Evolutionary conservation across 805 yeast genomes (phyloP).

Genomic region (Phaffomyces thermotolerans): DNA sequence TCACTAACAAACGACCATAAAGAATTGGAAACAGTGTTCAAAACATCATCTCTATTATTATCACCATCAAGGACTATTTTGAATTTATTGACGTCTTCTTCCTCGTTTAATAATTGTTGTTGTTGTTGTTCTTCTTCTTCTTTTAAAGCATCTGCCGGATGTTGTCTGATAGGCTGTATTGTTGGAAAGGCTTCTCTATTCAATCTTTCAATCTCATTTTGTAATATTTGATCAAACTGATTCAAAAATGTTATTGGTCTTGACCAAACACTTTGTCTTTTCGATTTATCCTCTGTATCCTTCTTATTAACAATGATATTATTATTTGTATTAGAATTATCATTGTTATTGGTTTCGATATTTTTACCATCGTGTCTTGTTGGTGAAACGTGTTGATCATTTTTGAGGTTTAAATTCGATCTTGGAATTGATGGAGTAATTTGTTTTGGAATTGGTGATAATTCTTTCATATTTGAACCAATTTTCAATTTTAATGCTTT

Average conservation of each 20-base stretch:
- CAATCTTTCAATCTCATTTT: conserved; percentile 55
- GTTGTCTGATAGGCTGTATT: conserved; percentile 1
- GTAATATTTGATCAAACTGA: conserved; percentile 60
- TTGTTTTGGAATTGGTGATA: conserved; percentile 15
- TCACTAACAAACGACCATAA: conserved; percentile 47
- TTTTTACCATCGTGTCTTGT: neutral
- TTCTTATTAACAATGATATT: neutral
- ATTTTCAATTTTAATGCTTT: conserved; percentile 28
- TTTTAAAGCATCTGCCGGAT: neutral
- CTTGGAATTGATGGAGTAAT: neutral
- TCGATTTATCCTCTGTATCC: conserved; percentile 2
- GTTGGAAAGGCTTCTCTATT: conserved; percentile 18
- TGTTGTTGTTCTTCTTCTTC: conserved; percentile 2
- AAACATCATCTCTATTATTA: conserved; percentile 20
- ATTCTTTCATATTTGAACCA: conserved; percentile 22
- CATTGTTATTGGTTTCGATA: neutral
- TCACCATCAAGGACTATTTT: neutral
- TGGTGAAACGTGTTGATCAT: conserved; percentile 5
- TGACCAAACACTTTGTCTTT: conserved; percentile 32
- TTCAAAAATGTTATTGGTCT: conserved; percentile 57
- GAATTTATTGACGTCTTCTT: neutral
- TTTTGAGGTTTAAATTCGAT: neutral
- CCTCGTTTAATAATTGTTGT: too few species aligned
- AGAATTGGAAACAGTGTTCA: conserved; percentile 32
- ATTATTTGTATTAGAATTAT: neutral